A percentile compares a stretch with the other conserved stretches of the same genome.
These are phyloP conservation scores for Cystobasidium slooffiae DNA, from an alignment of 1,284 basidiomycete species.

Conservation along the genomic window DNA sequence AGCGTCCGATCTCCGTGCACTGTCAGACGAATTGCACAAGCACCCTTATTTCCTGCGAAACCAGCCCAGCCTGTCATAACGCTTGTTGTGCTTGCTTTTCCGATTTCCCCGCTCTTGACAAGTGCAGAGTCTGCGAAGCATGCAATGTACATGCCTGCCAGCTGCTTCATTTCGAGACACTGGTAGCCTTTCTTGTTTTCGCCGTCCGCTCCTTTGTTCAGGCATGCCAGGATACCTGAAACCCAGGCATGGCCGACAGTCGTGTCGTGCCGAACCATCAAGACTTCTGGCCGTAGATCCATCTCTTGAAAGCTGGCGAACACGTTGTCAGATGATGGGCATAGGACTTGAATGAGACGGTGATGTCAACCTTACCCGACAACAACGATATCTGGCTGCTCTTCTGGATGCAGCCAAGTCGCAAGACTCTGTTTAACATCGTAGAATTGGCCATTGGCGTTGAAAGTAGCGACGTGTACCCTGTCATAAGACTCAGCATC, in stretches of 20 bases:
- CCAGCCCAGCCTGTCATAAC: constrained; percentile 92
- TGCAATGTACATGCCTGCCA: constrained; percentile 88
- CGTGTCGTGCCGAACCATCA: constrained; percentile 49
- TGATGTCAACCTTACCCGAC: constrained; percentile 24
- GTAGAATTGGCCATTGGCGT: constrained; percentile 39
- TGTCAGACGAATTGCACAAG: constrained; percentile 56
- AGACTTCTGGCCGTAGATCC: constrained; percentile 49
- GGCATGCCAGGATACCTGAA: constrained; percentile 40
- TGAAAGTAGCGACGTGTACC: constrained; percentile 33
- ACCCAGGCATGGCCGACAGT: constrained; percentile 49
- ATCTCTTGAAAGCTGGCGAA: constrained; percentile 50
- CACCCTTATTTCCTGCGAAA: constrained; percentile 84
- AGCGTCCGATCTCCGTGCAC: constrained; percentile 82
- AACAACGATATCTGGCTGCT: constrained; percentile 41
- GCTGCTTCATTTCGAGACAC: constrained; percentile 76
- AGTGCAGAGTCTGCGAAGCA: constrained; percentile 67
- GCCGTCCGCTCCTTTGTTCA: not conserved
- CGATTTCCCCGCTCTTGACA: constrained; percentile 61
- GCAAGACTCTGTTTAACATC: constrained; percentile 9
- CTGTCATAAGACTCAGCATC: not conserved
- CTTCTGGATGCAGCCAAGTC: constrained; percentile 23
- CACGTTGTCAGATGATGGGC: not conserved
- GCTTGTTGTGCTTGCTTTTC: constrained; percentile 72
- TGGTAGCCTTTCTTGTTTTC: not conserved
- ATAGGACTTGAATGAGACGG: not conserved